Evolutionary conservation across 2,329 filamentous ascomycete genomes (phyloP), one percentile per base, ranked within the genome.

Genomic region (Penicillium sclerotiorum): DNA sequence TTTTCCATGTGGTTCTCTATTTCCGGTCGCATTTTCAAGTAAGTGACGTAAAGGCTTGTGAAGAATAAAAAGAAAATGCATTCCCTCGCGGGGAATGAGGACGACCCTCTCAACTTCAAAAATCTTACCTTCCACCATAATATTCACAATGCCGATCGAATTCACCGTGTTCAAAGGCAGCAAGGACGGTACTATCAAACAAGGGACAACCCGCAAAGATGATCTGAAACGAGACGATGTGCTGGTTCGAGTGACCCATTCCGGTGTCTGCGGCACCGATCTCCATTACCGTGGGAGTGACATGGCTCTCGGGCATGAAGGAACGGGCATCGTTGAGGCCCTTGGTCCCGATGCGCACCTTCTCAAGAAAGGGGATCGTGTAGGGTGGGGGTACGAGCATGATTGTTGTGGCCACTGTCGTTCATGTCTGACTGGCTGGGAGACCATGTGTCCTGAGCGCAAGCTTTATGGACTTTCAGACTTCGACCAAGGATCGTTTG

Each of bases 81-180:
- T 12, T 1, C 15, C 20, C 13, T 15, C 7, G 13, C 13, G 3
- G n/a, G 12, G 8, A 21, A 15, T 11, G 18, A 17, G 18, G 4
- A 23, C 7, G 15, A 5, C 8, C 30, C 8, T 13, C 3, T 27
- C 22, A 4, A 25, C n/a, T 12, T 3, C 22, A 40, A 15, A 15
- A 28, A 7, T 28, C 25, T 7, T 7, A 28, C 12, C 25, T 11
- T 7, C 37, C 17, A 40, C 2, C 7, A 8, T 17, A 2, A 9
- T 25, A 25, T 8, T 17, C 30, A 46, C 17, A 46, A 66, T 66
- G 63, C 28, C 56, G 3, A 58, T 65, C 44, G 57, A 70, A 45
- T 85, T 85, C 74, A 86, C 81, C 32, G 81, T 86, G 49, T 87
- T 77, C 79, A 85, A 84, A 64, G 85, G 85, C 57, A 76, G 76